These are phyloP conservation scores for Colletotrichum nymphaeae DNA, from an alignment of 2,329 filamentous ascomycete genomes.

Conservation along the genomic window DNA sequence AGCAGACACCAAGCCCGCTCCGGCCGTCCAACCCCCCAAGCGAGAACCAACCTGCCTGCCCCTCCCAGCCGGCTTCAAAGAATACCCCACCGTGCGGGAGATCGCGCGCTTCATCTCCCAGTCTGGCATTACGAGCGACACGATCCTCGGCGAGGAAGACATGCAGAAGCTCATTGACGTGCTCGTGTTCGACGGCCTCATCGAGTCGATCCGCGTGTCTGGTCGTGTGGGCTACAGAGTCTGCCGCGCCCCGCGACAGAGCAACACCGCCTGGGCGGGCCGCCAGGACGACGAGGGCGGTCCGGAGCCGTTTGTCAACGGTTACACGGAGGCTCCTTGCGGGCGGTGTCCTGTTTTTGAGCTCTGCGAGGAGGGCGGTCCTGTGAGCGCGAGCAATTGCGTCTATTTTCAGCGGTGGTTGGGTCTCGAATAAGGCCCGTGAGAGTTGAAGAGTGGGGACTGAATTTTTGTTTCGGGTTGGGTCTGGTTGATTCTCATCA, in stretches of 20 bases:
- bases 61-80: constrained; percentile 74
- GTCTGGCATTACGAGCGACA: constrained; percentile 77
- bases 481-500: constrained; percentile 21
- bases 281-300: constrained; percentile 50
- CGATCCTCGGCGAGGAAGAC: constrained; percentile 77
- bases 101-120: constrained; percentile 81
- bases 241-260: constrained; percentile 60
- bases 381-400: constrained; percentile 89
- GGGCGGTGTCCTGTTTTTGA: constrained; percentile 94
- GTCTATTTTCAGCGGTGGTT: constrained; percentile 93
- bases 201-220: constrained; percentile 73
- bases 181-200: constrained; percentile 85
- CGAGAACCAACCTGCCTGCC: constrained; percentile 59
- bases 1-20: constrained; percentile 16
- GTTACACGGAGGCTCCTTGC: constrained; percentile 89
- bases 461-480: not conserved
- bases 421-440: constrained; percentile 41
- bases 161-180: constrained; percentile 89
- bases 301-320: constrained; percentile 68
- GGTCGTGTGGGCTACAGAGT: constrained; percentile 65
- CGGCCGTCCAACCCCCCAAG: constrained; percentile 42
- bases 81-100: constrained; percentile 83
- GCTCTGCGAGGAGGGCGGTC: constrained; percentile 89
- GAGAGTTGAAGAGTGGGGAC: not conserved
- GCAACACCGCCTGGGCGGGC: constrained; percentile 51